Evolutionary conservation across 2,329 filamentous ascomycete species (phyloP).

Genomic region (Phaeophleospora eucalypticola): DNA sequence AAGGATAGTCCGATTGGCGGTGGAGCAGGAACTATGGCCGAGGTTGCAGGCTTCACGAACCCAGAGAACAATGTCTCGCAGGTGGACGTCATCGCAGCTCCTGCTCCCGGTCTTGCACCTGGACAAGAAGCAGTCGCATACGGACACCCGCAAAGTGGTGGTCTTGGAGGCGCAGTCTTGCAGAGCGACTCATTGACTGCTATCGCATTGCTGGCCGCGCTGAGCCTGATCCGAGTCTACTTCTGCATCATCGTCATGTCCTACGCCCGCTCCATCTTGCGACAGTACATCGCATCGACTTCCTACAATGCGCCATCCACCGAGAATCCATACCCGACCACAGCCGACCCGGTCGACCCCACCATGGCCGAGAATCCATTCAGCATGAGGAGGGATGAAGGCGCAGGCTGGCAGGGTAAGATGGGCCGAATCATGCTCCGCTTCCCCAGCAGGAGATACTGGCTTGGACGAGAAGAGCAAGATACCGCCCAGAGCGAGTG

Average conservation of each 20-base stretch:
- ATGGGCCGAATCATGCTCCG: conserved; percentile 75
- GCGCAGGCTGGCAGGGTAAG: conserved; percentile 73
- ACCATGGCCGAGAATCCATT: conserved; percentile 64
- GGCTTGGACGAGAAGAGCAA: conserved; percentile 65
- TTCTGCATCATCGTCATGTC: conserved; percentile 80
- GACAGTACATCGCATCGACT: conserved; percentile 57
- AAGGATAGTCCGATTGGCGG: conserved; percentile 21
- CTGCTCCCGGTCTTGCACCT: conserved; percentile 40
- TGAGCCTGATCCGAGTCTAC: conserved; percentile 76
- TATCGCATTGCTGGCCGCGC: conserved; percentile 67
- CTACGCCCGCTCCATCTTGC: conserved; percentile 72
- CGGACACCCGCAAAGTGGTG: conserved; percentile 35
- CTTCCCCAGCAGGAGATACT: conserved; percentile 67
- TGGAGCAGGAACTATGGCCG: conserved; percentile 55
- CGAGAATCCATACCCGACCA: conserved; percentile 34
- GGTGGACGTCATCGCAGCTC: conserved; percentile 52
- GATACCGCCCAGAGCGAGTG: conserved; percentile 61
- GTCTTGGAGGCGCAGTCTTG: conserved; percentile 57
- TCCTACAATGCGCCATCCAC: conserved; percentile 14
- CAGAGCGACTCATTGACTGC: conserved; percentile 67
- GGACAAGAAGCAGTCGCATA: conserved; percentile 54
- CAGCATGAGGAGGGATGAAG: conserved; percentile 63
- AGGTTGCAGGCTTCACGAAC: conserved; percentile 62
- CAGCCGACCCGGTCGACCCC: conserved; percentile 40
- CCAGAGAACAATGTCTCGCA: conserved; percentile 56